Evolutionary conservation across 1,284 basidiomycete species (phyloP).

Genomic region (Schizophyllum amplum): DNA sequence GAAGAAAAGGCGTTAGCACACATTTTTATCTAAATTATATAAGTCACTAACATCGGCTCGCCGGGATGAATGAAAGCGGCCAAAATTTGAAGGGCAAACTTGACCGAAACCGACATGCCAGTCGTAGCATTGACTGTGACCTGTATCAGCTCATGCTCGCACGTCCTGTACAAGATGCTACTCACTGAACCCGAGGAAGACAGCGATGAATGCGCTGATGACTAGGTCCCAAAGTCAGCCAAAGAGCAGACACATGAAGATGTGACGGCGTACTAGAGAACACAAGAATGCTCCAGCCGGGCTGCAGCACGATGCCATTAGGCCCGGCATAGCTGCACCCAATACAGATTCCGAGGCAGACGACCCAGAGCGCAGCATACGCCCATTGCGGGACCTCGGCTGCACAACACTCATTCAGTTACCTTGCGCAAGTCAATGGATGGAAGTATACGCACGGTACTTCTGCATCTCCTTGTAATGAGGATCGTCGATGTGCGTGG

Average conservation of each 20-base stretch:
- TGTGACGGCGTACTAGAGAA: conserved; percentile 29
- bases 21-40: neutral
- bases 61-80: conserved; percentile 48
- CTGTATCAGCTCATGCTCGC: neutral
- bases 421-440: neutral
- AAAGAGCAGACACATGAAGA: neutral
- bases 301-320: conserved; percentile 36
- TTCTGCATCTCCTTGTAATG: conserved; percentile 45
- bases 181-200: conserved; percentile 42
- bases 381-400: conserved; percentile 47
- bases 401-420: conserved; percentile 4
- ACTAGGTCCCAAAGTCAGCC: conserved; percentile 9
- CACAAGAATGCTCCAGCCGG: conserved; percentile 44
- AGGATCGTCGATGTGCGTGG: conserved; percentile 34
- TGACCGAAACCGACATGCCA: conserved; percentile 32
- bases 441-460: conserved; percentile 21
- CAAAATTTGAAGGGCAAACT: conserved; percentile 41
- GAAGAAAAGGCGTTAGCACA: neutral
- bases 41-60: conserved; percentile 34
- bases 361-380: conserved; percentile 36
- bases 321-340: conserved; percentile 41
- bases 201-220: conserved; percentile 35
- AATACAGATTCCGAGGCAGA: conserved; percentile 44
- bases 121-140: conserved; percentile 38
- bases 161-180: conserved; percentile 1